Base-by-base conservation (phyloP, 345 rosid species). In the Moringa oleifera region DNA sequence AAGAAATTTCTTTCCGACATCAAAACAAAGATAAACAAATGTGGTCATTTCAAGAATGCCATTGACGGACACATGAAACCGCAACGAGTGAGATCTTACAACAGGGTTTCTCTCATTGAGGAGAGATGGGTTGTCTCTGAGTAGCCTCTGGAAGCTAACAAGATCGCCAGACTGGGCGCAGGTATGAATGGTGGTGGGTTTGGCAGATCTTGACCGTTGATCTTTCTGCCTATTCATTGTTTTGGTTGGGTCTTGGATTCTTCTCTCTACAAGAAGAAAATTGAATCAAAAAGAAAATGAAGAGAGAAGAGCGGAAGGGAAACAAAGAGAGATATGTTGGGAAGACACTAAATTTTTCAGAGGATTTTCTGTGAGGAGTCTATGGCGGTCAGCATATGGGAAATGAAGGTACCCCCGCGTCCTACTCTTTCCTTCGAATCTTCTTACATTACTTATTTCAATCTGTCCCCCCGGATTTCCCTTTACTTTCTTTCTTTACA, bases 91-190 rank as follows among this genome's bases (percentile, higher is more conserved):
- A 37, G 59, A 75, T 68, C 85, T 73, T 78, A 91, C 99, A 41
- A 89, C 95, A 61, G 99, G 88, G 67, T 90, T 94, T 53, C 94
- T 73, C 54, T 89, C 95, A 61, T 95, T 85, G 75, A 95, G 85
- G 69, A 95, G 94, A 76, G 76, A 80, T 61, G 90, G 86, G 54
- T 78, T 79, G 60, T 72, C 85, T 12, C 79, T 78, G 61, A 95
- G 89, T 47, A 95, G 79, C 70, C 69, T 87, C 72, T 84, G 95
- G 68, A 91, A 70, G 20, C 73, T 73, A 50, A 73, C 61, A 64
- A 89, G 84, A 77, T 95, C 94, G 20, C 99, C 99, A 20, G 88
- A 80, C 64, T 81, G 98, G 50, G 97, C 96, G 64, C 71, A 87
- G 70, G 73, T 84, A 75, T 95, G 99, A 73, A 95, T 77, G 72